Conservation (phyloP, 169 alveolate genomes). For the Plasmodium malariae region DNA sequence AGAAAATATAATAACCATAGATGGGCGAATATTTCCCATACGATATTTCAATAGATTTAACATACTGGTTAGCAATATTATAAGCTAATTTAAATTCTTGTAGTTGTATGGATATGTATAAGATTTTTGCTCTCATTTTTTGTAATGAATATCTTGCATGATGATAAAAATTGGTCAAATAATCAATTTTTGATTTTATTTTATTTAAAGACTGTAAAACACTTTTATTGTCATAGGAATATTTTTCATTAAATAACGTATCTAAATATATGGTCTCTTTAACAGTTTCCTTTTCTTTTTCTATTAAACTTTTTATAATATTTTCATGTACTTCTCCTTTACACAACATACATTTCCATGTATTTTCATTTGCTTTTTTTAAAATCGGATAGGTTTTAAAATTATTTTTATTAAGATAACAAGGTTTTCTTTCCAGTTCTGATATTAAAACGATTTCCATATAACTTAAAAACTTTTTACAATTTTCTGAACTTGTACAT, state of each 20-base stretch:
- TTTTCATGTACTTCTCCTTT: constrained; percentile 54
- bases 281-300: constrained; percentile 63
- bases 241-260: constrained; percentile 54
- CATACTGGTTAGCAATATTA: constrained; percentile 59
- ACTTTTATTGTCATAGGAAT: constrained; percentile 52
- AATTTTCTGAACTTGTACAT: constrained; percentile 68
- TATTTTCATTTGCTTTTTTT: constrained; percentile 29
- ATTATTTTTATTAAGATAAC: constrained; percentile 45
- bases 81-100: constrained; percentile 74
- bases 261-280: constrained; percentile 42
- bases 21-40: constrained; percentile 69
- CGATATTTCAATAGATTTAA: constrained; percentile 63
- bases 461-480: constrained; percentile 47
- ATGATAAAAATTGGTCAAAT: constrained; percentile 45
- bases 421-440: constrained; percentile 34
- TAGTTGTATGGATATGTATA: constrained; percentile 60
- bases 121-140: constrained; percentile 73
- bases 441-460: constrained; percentile 66
- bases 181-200: constrained; percentile 68
- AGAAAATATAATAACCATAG: constrained; percentile 60
- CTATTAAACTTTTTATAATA: constrained; percentile 33
- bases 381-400: constrained; percentile 63
- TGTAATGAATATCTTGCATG: constrained; percentile 66
- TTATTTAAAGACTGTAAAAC: constrained; percentile 64
- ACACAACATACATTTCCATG: constrained; percentile 67